Evolutionary conservation across 2,329 filamentous ascomycete species (phyloP), one percentile per base, ranked within the genome.

Genomic region (Talaromyces sp.): DNA sequence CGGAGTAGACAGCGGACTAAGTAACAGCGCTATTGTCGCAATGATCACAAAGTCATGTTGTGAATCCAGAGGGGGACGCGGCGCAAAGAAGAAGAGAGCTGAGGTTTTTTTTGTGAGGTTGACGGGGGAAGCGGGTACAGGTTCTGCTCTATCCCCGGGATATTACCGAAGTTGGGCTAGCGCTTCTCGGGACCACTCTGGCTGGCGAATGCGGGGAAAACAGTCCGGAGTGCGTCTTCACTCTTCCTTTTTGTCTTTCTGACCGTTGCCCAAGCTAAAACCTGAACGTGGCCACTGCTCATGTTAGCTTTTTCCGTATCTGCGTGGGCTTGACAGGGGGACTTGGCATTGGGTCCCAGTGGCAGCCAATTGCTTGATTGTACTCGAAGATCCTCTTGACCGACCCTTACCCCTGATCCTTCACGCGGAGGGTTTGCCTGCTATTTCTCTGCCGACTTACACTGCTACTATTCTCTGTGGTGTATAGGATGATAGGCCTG

Each of bases 161-260:
- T 56, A 37, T 35, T 22, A 7, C 9, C 31, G 3, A 3, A 19
- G 19, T 4, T 10, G n/a, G 33, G 52, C 19, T 56, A 56, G 52
- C 33, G 52, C 33, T 39, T 11, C n/a, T 56, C 49, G 27, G 27
- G n/a, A 43, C 41, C 13, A 8, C 41, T 45, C 43, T 25, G 45
- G 19, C 25, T 22, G 31, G 52, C 33, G 52, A 56, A 56, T 56
- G 52, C 52, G 52, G 52, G 52, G 52, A 25, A 56, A 52, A 37
- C 31, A 35, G 52, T 39, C 31, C 15, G n/a, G 52, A 56, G 33
- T 22, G n/a, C 31, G 49, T n/a, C 49, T 33, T 25, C 33, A 5
- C 17, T 50, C 6, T 56, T 37, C 11, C 31, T 37, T 39, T 37
- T 19, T 25, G 17, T 37, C 22, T 31, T 35, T 22, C n/a, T 25